Evolutionary conservation across 495 filamentous ascomycete genomes (phyloP), one percentile per base, ranked within the genome.

Genomic region (Friedmanniomyces simplex): DNA sequence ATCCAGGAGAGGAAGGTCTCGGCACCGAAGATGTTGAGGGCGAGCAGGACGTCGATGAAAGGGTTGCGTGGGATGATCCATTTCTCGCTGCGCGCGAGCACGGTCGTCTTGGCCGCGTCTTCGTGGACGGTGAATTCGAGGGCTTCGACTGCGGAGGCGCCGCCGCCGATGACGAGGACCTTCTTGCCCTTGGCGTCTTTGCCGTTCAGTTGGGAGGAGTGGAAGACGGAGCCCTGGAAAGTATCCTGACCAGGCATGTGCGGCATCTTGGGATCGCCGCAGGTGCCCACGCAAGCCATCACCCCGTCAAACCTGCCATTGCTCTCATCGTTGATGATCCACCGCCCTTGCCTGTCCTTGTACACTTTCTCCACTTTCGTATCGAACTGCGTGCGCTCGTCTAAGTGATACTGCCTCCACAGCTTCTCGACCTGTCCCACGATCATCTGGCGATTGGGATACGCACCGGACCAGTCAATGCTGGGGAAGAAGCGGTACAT

Each of bases 401-500:
- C 77, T 0, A 95, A 77, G 7, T 81, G 79, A 64, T 94, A 94
- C 11, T 77, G 77, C 60, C 85, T 76, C 89, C 88, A 95, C 0
- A 94, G 68, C 46, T 83, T 67, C 21, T 77, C 73, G 28, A 93
- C 83, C 64, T 88, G 80, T 16, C 76, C 74, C 32, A 88, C 74
- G 60, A 94, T 91, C 60, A 87, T 80, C 55, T 82, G 68, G 34
- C 86, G 82, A 48, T 83, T 77, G 0, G 89, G 89, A 65, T 94
- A 93, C 43, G 86, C 85, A 14, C 71, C 70, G n/a, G 75, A 71
- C 79, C 86, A 93, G 50, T 75, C 73, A 1, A 94, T 79, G 0
- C 85, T 87, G 0, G 88, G 89, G 57, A 90, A 87, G 69, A 93
- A 95, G 30, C 89, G 81, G 69, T 91, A 93, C 88, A 93, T 91